Conservation (phyloP, 768 basidiomycete genomes). For the Lactarius quietus region DNA sequence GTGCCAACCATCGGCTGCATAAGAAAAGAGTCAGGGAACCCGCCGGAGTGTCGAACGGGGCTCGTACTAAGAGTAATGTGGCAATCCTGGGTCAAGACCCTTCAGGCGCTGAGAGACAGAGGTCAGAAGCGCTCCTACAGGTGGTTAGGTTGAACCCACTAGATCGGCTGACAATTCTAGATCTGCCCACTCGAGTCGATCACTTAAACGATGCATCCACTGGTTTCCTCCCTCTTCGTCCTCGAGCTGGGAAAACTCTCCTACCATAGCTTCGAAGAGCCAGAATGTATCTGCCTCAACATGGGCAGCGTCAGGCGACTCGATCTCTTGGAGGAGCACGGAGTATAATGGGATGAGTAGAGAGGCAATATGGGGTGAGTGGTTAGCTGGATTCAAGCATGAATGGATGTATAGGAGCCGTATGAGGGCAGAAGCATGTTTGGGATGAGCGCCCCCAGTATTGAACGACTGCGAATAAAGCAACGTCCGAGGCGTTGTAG, state of each 20-base stretch:
- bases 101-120: conserved; percentile 45
- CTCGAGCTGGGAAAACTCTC: conserved; percentile 71
- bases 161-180: conserved; percentile 54
- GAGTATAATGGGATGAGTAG: conserved; percentile 67
- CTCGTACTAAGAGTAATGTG: conserved; percentile 78
- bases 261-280: conserved; percentile 71
- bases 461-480: conserved; percentile 45
- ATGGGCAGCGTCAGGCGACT: conserved; percentile 57
- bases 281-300: conserved; percentile 81
- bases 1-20: conserved; percentile 68
- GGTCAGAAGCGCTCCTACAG: neutral
- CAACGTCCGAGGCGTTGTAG: conserved; percentile 40
- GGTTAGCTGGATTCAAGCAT: conserved; percentile 65
- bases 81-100: conserved; percentile 65
- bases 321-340: conserved; percentile 56
- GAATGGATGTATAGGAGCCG: conserved; percentile 71
- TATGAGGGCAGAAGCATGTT: conserved; percentile 59
- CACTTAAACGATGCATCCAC: conserved; percentile 63
- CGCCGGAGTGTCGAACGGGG: conserved; percentile 15
- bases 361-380: conserved; percentile 65
- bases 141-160: conserved; percentile 39
- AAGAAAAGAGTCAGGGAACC: neutral
- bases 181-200: conserved; percentile 60
- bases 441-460: conserved; percentile 49
- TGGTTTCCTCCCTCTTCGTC: conserved; percentile 57